phyloP scores from a whole-genome alignment of 257 asterid species.

The Fraxinus americana region DNA sequence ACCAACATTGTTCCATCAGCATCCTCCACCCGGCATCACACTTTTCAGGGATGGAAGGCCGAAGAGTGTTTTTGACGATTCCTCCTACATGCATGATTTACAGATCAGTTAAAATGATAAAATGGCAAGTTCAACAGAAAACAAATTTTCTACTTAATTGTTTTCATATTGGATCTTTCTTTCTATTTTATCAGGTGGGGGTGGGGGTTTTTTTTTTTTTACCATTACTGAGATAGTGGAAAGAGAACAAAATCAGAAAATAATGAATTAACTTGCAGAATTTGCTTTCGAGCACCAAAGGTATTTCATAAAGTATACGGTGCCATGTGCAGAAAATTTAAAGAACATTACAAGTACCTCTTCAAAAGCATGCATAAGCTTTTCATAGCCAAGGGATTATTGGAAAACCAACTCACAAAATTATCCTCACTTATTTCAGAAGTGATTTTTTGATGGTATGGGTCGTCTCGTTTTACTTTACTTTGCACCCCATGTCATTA shows the following conservation, averaged over 20 bases:
- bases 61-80: slow-evolving; percentile 66
- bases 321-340: not conserved
- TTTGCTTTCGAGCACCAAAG: not conserved
- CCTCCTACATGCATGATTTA: slow-evolving; percentile 51
- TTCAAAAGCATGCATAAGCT: not conserved
- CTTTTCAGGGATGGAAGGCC: slow-evolving; percentile 64
- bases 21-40: slow-evolving; percentile 72
- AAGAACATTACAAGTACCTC: not conserved
- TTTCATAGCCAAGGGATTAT: not conserved
- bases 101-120: not conserved
- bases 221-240: too few relatives aligned
- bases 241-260: too few relatives aligned
- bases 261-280: too few relatives aligned
- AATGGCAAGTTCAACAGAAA: not conserved
- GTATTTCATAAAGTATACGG: not conserved
- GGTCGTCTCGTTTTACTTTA: not conserved
- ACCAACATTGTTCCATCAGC: slow-evolving; percentile 80
- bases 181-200: too few relatives aligned
- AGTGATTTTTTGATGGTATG: not conserved
- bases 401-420: not conserved
- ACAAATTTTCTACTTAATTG: too few relatives aligned
- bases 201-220: too few relatives aligned
- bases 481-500: not conserved
- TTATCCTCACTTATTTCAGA: not conserved
- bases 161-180: too few relatives aligned